phyloP scores from a whole-genome alignment of 1,284 basidiomycete species.

The Mycosarcoma mackinlayi region DNA sequence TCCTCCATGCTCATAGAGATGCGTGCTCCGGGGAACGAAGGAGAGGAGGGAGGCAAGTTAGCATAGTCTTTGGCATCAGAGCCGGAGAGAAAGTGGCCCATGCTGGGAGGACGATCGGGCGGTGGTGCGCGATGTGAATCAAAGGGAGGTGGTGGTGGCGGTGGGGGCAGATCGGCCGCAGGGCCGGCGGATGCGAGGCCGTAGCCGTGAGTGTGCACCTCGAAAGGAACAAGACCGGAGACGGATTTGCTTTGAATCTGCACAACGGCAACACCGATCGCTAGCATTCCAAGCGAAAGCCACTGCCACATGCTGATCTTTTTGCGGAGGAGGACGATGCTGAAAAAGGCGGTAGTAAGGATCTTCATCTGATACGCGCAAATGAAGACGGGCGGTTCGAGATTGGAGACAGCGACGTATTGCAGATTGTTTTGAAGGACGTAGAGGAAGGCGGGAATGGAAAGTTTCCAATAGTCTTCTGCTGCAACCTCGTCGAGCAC shows the following conservation, averaged over 20 bases:
- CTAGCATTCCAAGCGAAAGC: conserved; percentile 84
- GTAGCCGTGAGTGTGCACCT: conserved; percentile 44
- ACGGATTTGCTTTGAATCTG: conserved; percentile 74
- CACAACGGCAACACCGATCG: conserved; percentile 90
- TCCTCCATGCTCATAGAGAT: conserved; percentile 56
- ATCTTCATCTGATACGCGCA: conserved; percentile 76
- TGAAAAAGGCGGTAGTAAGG: conserved; percentile 93
- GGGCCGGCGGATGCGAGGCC: conserved; percentile 42
- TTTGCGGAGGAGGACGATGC: conserved; percentile 86
- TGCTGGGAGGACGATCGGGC: conserved; percentile 44
- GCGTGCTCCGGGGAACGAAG: conserved; percentile 36
- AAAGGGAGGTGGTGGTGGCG: conserved; percentile 61
- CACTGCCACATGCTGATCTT: conserved; percentile 81
- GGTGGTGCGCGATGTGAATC: conserved; percentile 58
- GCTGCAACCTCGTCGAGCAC: conserved; percentile 70
- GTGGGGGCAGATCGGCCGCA: conserved; percentile 34
- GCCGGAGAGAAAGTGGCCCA: conserved; percentile 35
- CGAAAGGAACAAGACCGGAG: conserved; percentile 47
- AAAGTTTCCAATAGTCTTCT: conserved; percentile 93
- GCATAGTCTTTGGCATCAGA: conserved; percentile 30
- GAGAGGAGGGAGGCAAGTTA: conserved; percentile 42
- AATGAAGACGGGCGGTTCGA: conserved; percentile 93
- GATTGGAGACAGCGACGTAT: conserved; percentile 90
- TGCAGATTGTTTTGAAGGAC: conserved; percentile 89
- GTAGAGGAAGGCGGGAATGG: conserved; percentile 94